Percentiles rank a stretch among this genome's conserved stretches.
phyloP scores from a whole-genome alignment of 441 rosid species.

The Brassica balearica region DNA sequence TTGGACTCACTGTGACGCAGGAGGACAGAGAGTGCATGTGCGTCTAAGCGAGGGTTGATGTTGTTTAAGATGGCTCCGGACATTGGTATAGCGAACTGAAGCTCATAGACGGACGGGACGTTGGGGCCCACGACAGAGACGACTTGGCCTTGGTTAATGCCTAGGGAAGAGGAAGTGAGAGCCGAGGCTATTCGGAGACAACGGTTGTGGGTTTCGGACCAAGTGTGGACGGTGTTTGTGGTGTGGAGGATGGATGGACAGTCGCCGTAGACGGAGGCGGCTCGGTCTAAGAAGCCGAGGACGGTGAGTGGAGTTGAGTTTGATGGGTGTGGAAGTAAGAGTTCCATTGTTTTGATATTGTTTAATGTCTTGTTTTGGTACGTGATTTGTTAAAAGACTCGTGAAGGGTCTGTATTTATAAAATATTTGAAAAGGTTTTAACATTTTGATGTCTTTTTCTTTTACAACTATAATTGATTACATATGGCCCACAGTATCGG shows the following conservation, averaged over 20 bases:
- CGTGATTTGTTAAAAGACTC: slow-evolving; percentile 11
- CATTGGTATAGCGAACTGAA: slow-evolving; percentile 73
- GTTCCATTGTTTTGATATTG: slow-evolving; percentile 46
- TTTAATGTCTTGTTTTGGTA: slow-evolving; percentile 18
- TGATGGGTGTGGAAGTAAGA: slow-evolving; percentile 51
- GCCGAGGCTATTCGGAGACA: slow-evolving; percentile 60
- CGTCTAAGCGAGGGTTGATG: slow-evolving; percentile 68
- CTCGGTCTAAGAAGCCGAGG: slow-evolving; percentile 63
- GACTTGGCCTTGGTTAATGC: slow-evolving; percentile 52
- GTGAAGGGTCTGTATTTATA: slow-evolving; percentile 28
- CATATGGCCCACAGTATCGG: slow-evolving; percentile 38
- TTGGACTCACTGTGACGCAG: slow-evolving; percentile 59
- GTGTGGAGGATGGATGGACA: slow-evolving; percentile 52
- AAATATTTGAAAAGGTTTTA: slow-evolving; percentile 9
- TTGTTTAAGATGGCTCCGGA: slow-evolving; percentile 67
- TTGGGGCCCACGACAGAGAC: slow-evolving; percentile 67
- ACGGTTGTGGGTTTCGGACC: slow-evolving; percentile 58
- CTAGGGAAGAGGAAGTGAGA: slow-evolving; percentile 45
- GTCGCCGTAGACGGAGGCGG: slow-evolving; percentile 60
- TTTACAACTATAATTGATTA: slow-evolving; percentile 36
- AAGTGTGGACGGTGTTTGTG: slow-evolving; percentile 46
- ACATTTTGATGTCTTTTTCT: neutral
- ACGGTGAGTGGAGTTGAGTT: slow-evolving; percentile 61
- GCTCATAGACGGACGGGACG: slow-evolving; percentile 65
- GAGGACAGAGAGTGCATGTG: slow-evolving; percentile 52